Conservation (phyloP, 2,329 filamentous ascomycete genomes). For the Cladosporium sp. region DNA sequence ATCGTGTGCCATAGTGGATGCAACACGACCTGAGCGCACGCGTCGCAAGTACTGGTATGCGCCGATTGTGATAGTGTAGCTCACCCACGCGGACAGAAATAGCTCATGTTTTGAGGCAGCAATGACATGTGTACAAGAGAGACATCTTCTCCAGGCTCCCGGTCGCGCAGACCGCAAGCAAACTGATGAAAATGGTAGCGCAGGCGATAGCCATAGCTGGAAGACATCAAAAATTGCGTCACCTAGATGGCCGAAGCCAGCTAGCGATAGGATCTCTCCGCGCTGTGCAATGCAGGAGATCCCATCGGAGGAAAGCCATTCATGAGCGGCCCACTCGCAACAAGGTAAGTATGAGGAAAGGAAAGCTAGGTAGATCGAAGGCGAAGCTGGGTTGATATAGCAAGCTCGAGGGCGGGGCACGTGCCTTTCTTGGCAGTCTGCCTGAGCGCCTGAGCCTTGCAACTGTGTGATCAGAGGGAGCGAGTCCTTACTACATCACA, state of each 20-base stretch:
- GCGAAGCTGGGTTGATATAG: too few relatives aligned
- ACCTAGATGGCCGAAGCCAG: slow-evolving; percentile 14
- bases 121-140: neutral
- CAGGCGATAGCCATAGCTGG: neutral
- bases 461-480: too few relatives aligned
- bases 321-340: neutral
- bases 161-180: neutral
- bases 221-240: slow-evolving; percentile 19
- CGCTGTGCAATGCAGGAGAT: slow-evolving; percentile 17
- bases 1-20: too few relatives aligned
- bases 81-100: too few relatives aligned
- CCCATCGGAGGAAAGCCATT: neutral
- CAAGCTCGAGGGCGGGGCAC: too few relatives aligned
- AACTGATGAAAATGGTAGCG: slow-evolving; percentile 16
- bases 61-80: too few relatives aligned
- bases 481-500: too few relatives aligned
- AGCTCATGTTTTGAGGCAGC: too few relatives aligned
- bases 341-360: slow-evolving; percentile 6
- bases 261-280: slow-evolving; percentile 11
- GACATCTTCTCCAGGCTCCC: slow-evolving; percentile 11
- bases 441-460: too few relatives aligned
- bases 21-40: too few relatives aligned
- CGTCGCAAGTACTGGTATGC: too few relatives aligned
- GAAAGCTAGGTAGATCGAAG: neutral
- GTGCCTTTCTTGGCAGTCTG: too few relatives aligned